Evolutionary conservation across 2,329 filamentous ascomycete genomes (phyloP).

Genomic region (Xenoacremonium recifei): DNA sequence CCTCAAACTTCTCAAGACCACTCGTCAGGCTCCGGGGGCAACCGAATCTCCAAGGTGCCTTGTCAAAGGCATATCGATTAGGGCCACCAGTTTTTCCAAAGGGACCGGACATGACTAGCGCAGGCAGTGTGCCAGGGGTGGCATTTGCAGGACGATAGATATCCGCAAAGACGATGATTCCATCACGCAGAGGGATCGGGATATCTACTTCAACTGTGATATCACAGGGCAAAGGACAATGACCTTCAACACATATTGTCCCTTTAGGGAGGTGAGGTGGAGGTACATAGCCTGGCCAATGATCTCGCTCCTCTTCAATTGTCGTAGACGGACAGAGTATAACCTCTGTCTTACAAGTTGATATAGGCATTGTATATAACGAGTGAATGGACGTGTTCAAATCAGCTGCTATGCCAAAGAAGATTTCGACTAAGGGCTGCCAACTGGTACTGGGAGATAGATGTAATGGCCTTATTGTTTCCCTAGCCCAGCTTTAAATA

Average conservation of each 20-base stretch:
- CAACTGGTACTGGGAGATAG: too few species aligned
- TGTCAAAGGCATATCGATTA: slow-evolving; percentile 34
- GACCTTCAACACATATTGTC: background rate
- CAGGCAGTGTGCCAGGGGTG: slow-evolving; percentile 35
- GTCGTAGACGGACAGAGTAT: background rate
- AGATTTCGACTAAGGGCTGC: too few species aligned
- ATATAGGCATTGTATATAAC: background rate
- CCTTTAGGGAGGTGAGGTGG: background rate
- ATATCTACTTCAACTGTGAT: background rate
- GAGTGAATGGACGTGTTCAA: too few species aligned
- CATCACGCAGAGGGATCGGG: slow-evolving; percentile 25
- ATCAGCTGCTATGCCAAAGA: too few species aligned
- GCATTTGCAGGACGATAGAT: slow-evolving; percentile 41
- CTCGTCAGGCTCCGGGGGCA: slow-evolving; percentile 24
- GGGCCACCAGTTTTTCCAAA: slow-evolving; percentile 45
- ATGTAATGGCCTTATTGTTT: too few species aligned
- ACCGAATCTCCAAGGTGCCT: slow-evolving; percentile 37
- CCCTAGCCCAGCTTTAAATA: too few species aligned
- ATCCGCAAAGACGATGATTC: slow-evolving; percentile 40
- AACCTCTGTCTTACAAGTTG: background rate
- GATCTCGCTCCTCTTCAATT: background rate
- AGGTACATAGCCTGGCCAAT: background rate
- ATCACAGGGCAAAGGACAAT: background rate
- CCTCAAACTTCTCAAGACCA: slow-evolving; percentile 28
- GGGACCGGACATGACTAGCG: slow-evolving; percentile 41